phyloP scores from a whole-genome alignment of 176 grass and related monocot species.

The Ampelocalamus luodianensis region DNA sequence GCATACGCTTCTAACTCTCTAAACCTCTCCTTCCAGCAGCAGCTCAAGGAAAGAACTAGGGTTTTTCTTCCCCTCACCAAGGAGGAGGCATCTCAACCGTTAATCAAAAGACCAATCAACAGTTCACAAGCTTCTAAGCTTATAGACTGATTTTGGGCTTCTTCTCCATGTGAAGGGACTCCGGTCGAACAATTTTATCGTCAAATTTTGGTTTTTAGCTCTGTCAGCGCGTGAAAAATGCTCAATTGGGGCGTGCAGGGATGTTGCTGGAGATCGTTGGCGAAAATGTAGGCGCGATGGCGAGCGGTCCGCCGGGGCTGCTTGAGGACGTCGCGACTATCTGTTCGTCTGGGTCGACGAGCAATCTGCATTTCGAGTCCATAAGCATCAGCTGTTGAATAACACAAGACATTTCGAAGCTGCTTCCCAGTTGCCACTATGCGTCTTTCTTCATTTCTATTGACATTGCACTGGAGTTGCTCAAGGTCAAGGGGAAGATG shows the following conservation, averaged over 20 bases:
- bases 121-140: no score
- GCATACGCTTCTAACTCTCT: no score
- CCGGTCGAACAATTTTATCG: no score
- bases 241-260: constrained; percentile 20
- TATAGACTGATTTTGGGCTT: no score
- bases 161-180: no score
- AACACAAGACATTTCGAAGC: not conserved
- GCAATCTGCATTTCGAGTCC: constrained; percentile 60
- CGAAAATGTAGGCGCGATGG: constrained; percentile 55
- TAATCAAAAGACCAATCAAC: no score
- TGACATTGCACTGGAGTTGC: not conserved
- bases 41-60: no score
- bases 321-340: constrained; percentile 57
- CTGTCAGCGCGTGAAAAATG: not conserved
- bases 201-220: not conserved
- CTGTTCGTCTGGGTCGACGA: constrained; percentile 46
- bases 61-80: no score
- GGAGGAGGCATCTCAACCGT: no score
- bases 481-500: not conserved
- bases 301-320: constrained; percentile 51
- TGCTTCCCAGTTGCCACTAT: not conserved
- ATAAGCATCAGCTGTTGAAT: constrained; percentile 67
- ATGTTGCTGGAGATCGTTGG: constrained; percentile 47
- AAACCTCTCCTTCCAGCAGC: no score
- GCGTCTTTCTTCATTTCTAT: not conserved